Evolutionary conservation across 441 rosid species (phyloP), one percentile per base, ranked within the genome.

Genomic region (Daphne laureola): DNA sequence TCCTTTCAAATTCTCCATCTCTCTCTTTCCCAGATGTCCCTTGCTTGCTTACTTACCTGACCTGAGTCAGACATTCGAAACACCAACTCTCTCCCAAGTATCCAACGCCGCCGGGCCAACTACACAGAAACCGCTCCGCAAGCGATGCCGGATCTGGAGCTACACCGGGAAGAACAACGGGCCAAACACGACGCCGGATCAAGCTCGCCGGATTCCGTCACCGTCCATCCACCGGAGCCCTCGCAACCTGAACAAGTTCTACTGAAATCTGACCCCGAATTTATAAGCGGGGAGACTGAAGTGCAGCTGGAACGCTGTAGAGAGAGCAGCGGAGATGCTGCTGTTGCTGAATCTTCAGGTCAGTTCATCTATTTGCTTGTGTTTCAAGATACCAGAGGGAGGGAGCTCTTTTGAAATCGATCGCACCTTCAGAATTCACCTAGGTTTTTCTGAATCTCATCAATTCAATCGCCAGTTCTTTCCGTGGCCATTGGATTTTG

Each of bases 191-290:
- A 5, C 13, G 58, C 41, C 15, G 23, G 25, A 45, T 51, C 0
- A 56, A 55, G 23, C 63, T 50, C 49, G 49, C 51, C 43, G 56
- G 54, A 48, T 49, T 49, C 49, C 46, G 57, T 47, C 64, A 81
- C 80, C 85, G 76, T 64, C 66, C 78, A 61, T 49, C 62, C 76
- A 9, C 75, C 69, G 58, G 77, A 58, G 49, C 66, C 71, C 53
- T 74, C 75, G 14, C 73, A 76, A 9, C 69, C 81, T 12, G 74
- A 46, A 18, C 74, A 76, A 55, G 67, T 46, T 51, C 64, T 77
- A 7, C 74, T 68, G 23, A 70, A 62, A 42, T 46, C 62, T 55
- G 80, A 74, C 61, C 41, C 26, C 40, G 80, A 76, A 64, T n/a
- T n/a, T n/a, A 73, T 72, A 55, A 27, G 62, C 17, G 58, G 52